Conservation (phyloP, 2,329 filamentous ascomycete genomes). For the Ophiostoma fasciatum region DNA sequence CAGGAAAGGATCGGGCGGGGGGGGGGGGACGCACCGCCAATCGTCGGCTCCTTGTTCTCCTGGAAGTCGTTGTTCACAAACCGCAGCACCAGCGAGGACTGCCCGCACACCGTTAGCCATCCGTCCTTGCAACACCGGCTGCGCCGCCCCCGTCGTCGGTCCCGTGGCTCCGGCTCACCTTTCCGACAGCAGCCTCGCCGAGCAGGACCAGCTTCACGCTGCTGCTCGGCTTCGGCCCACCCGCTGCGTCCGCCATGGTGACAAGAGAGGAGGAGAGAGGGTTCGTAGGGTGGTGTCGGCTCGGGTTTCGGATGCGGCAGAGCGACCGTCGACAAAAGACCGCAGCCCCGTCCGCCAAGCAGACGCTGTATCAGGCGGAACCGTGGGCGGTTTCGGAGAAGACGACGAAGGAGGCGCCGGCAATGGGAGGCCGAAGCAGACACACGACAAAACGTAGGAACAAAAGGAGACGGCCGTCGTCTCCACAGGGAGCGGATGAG, state of each 20-base stretch:
- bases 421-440: too few relatives aligned
- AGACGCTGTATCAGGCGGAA: too few relatives aligned
- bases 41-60: slow-evolving; percentile 98
- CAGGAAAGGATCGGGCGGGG: neutral
- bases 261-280: too few relatives aligned
- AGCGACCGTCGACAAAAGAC: too few relatives aligned
- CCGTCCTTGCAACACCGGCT: slow-evolving; percentile 8
- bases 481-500: too few relatives aligned
- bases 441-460: too few relatives aligned
- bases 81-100: slow-evolving; percentile 94
- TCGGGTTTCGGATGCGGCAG: too few relatives aligned
- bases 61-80: slow-evolving; percentile 99
- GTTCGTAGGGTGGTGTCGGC: neutral
- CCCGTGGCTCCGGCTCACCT: slow-evolving; percentile 53
- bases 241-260: slow-evolving; percentile 55
- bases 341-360: too few relatives aligned
- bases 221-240: slow-evolving; percentile 79
- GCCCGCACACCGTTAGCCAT: slow-evolving; percentile 7
- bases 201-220: slow-evolving; percentile 98
- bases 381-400: too few relatives aligned
- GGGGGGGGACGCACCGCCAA: slow-evolving; percentile 58
- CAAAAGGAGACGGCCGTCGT: too few relatives aligned
- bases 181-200: slow-evolving; percentile 94
- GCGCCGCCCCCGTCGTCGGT: neutral
- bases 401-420: too few relatives aligned